Percentiles rank a stretch among this genome's conserved stretches.
These are phyloP conservation scores for Zygoascus bituminiphila DNA, from an alignment of 805 yeast genomes.

Conservation along the genomic window DNA sequence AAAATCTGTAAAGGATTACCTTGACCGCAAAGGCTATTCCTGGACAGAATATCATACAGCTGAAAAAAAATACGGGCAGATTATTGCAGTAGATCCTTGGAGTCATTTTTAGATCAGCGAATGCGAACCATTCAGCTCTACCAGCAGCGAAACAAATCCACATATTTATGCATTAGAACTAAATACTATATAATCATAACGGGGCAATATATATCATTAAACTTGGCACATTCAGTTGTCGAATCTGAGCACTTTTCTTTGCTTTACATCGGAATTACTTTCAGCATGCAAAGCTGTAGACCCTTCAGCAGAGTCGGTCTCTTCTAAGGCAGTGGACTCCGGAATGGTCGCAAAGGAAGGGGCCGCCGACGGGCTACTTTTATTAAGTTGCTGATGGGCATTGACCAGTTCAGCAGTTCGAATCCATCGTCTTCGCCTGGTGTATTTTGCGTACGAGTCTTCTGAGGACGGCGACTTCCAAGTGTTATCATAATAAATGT, in stretches of 20 bases:
- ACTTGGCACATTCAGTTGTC: conserved; percentile 7
- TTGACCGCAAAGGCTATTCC: conserved; percentile 34
- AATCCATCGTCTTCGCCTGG: conserved; percentile 93
- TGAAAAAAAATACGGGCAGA: conserved; percentile 28
- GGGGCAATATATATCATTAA: not conserved
- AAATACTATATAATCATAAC: too few species aligned
- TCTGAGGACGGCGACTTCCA: conserved; percentile 90
- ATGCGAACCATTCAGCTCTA: not conserved
- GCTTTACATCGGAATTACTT: conserved; percentile 4
- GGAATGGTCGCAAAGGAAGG: not conserved
- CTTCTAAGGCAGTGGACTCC: not conserved
- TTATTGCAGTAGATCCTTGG: conserved; percentile 38
- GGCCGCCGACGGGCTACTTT: not conserved
- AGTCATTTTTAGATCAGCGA: conserved; percentile 10
- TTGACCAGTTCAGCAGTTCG: conserved; percentile 56
- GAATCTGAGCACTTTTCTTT: conserved; percentile 19
- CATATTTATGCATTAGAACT: not conserved
- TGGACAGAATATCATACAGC: conserved; percentile 31
- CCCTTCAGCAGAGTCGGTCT: not conserved
- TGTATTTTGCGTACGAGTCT: conserved; percentile 81
- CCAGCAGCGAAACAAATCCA: not conserved
- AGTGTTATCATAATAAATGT: conserved; percentile 80
- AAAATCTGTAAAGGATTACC: conserved; percentile 23
- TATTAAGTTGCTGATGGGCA: conserved; percentile 5
- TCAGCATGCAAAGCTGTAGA: conserved; percentile 3